Conservation (phyloP, 2,329 filamentous ascomycete species). For the Phialemoniopsis sp. region DNA sequence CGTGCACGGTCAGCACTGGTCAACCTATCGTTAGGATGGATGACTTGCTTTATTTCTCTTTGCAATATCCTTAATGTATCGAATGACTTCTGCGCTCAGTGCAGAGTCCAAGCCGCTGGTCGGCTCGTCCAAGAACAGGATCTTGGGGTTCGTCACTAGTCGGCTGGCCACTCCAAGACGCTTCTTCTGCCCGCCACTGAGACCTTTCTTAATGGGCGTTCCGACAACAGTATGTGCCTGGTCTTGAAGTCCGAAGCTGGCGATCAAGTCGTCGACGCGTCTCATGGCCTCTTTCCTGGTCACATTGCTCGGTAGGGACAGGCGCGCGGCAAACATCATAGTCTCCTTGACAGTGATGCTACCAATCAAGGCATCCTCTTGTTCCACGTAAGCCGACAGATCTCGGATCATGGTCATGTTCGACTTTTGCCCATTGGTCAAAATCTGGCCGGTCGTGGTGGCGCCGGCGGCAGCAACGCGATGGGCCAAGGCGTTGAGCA, state of each 20-base stretch:
- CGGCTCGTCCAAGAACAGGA: conserved; percentile 80
- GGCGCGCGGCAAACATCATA: conserved; percentile 64
- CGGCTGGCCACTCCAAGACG: conserved; percentile 76
- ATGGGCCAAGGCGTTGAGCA: conserved; percentile 69
- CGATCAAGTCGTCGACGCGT: conserved; percentile 65
- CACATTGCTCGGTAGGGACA: conserved; percentile 69
- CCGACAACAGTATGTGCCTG: conserved; percentile 72
- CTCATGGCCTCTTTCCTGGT: conserved; percentile 60
- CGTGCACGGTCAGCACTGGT: neutral
- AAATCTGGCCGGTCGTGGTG: too few relatives aligned
- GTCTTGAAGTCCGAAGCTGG: conserved; percentile 68
- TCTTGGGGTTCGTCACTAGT: conserved; percentile 74
- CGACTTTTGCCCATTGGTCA: too few relatives aligned
- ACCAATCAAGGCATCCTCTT: conserved; percentile 36
- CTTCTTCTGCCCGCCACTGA: conserved; percentile 82
- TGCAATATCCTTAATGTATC: conserved; percentile 64
- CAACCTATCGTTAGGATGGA: neutral
- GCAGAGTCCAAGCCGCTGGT: conserved; percentile 80
- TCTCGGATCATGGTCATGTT: too few relatives aligned
- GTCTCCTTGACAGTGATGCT: conserved; percentile 75
- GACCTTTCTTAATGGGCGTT: conserved; percentile 67
- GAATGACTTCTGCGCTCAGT: conserved; percentile 72
- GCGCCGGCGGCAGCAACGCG: conserved; percentile 34
- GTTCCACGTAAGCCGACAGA: too few relatives aligned
- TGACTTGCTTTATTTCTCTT: conserved; percentile 56